Evolutionary conservation across 352 stramenopile species (phyloP), one percentile per base, ranked within the genome.

Genomic region (Pythium rishiriense): DNA sequence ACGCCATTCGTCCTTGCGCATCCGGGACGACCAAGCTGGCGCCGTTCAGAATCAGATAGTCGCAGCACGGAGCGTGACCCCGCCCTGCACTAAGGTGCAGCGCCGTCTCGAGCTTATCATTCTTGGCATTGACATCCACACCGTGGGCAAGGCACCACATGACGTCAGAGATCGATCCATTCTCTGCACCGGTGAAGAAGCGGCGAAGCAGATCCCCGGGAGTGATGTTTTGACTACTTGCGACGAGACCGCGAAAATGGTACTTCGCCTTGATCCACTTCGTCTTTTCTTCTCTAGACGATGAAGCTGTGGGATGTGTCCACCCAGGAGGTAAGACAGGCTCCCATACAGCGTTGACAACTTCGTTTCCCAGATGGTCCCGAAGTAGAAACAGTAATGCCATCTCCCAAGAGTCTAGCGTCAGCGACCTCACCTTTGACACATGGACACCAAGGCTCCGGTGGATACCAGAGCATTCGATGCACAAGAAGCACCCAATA

Each of bases 401-500:
- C 83, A 96, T 91, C 49, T 96, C 87, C 88, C 90, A 96, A 24
- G 86, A 94, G 66, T 98, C 91, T 24, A 98, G 74, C 4, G 80
- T 77, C 17, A 98, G 63, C 29, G 89, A 97, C n/a, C 94, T 81
- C 42, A 99, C 92, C 75, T 98, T 98, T 41, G 94, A 98, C 29
- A 99, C 91, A 78, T 99, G 97, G 3, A 98, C 94, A 48, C 97
- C 97, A 19, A 99, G 81, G 62, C 86, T 98, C 41, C 97, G 85
- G 64, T 99, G 97, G 39, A 99, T 98, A 17, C 95, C 97, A 39
- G 88, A 97, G 70, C 97, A 99, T 69, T 98, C 89, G 66, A 99
- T 98, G 68, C 97, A 99, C 35, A 99, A 70, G 24, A 99, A 76
- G 49, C 97, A 91, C 14, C 97, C 96, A 49, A 99, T 87, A 74